Evolutionary conservation across 257 asterid genomes (phyloP).

Genomic region (Solanum chilense): DNA sequence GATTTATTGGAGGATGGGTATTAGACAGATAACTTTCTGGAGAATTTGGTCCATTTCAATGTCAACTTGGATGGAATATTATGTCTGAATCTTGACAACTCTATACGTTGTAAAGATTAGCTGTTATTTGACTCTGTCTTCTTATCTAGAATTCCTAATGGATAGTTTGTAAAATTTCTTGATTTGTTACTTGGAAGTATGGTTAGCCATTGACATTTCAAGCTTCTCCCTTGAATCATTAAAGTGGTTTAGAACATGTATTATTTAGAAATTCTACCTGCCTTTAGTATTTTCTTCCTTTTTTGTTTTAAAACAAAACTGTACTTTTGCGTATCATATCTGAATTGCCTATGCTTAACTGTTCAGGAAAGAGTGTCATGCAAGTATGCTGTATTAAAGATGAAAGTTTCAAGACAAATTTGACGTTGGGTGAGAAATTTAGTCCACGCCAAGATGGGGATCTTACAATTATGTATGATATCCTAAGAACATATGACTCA

Average conservation of each 20-base stretch:
- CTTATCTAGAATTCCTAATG: background rate
- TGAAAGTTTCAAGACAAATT: slow-evolving; percentile 27
- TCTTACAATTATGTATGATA: slow-evolving; percentile 73
- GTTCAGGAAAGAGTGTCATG: slow-evolving; percentile 59
- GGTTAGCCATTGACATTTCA: background rate
- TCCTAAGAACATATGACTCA: slow-evolving; percentile 52
- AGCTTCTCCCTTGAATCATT: background rate
- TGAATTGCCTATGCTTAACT: background rate
- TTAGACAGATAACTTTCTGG: background rate
- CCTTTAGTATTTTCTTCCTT: background rate
- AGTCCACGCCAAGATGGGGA: slow-evolving; percentile 66
- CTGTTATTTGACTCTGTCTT: background rate
- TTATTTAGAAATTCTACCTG: background rate
- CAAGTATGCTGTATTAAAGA: slow-evolving; percentile 66
- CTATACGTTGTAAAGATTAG: background rate
- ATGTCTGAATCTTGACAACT: background rate
- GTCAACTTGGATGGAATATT: background rate
- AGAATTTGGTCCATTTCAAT: background rate
- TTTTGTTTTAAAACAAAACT: background rate
- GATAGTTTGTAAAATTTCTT: background rate
- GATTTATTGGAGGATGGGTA: background rate
- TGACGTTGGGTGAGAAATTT: slow-evolving; percentile 42
- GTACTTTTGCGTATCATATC: background rate
- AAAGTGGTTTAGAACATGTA: background rate
- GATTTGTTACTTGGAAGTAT: background rate